Evolutionary conservation across 2,329 filamentous ascomycete species (phyloP).

Genomic region (Coleophoma crateriformis): DNA sequence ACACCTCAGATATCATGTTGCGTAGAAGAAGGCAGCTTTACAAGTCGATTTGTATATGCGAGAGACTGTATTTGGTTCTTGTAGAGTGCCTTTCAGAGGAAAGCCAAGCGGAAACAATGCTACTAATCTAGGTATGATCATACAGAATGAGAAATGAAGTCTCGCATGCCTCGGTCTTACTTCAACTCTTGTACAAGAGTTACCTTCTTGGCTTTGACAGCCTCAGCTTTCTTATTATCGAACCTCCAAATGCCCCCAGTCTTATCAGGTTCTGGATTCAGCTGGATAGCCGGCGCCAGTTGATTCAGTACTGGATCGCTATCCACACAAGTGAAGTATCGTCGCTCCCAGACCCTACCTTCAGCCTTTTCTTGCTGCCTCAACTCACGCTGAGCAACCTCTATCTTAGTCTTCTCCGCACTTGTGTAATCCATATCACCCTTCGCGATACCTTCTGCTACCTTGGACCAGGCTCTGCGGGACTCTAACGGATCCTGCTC

Average conservation of each 20-base stretch:
- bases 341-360: conserved; percentile 70
- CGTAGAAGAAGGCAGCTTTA: too few species aligned
- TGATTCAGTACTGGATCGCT: conserved; percentile 34
- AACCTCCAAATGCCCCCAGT: conserved; percentile 69
- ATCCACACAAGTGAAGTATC: conserved; percentile 67
- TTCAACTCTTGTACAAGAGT: not conserved
- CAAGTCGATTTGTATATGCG: too few species aligned
- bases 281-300: conserved; percentile 34
- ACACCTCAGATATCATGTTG: too few species aligned
- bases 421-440: conserved; percentile 81
- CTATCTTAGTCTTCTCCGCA: conserved; percentile 80
- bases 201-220: not conserved
- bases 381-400: conserved; percentile 77
- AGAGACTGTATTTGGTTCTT: too few species aligned
- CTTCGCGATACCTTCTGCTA: conserved; percentile 71
- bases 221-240: conserved; percentile 37
- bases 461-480: conserved; percentile 80
- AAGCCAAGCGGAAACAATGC: not conserved
- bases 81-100: too few species aligned
- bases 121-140: not conserved
- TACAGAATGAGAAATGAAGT: not conserved
- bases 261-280: conserved; percentile 47
- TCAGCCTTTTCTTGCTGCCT: conserved; percentile 72
- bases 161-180: not conserved
- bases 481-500: conserved; percentile 84